phyloP scores from a whole-genome alignment of 305 asterid genomes.

The Plantago rigida region DNA sequence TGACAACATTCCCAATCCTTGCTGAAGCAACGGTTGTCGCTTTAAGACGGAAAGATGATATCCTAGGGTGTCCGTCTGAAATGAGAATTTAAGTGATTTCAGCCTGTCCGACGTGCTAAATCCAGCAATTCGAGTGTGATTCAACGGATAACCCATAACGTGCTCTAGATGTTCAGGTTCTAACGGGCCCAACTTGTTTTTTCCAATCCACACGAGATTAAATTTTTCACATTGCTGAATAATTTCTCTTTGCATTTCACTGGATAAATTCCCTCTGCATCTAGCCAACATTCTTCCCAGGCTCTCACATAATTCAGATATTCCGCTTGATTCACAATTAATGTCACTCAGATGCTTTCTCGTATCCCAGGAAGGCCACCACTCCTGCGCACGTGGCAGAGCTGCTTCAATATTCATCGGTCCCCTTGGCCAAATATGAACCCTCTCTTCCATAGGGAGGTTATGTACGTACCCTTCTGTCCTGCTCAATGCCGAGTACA shows the following conservation, averaged over 20 bases:
- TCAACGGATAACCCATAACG: conserved; percentile 62
- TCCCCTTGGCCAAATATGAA: conserved; percentile 52
- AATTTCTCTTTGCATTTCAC: conserved; percentile 46
- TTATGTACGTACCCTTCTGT: conserved; percentile 85
- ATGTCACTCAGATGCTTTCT: conserved; percentile 55
- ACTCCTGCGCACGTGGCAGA: conserved; percentile 46
- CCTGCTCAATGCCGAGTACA: conserved; percentile 60
- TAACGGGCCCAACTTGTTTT: conserved; percentile 40
- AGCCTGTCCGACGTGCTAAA: conserved; percentile 48
- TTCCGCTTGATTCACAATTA: conserved; percentile 36
- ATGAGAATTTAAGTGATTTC: conserved; percentile 40
- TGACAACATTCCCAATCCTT: conserved; percentile 56
- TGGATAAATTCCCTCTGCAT: conserved; percentile 39
- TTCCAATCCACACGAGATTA: conserved; percentile 69
- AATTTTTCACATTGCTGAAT: conserved; percentile 45
- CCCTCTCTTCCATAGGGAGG: conserved; percentile 62
- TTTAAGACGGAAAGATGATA: conserved; percentile 60
- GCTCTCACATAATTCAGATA: conserved; percentile 45
- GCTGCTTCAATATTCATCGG: conserved; percentile 66
- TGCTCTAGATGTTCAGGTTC: conserved; percentile 60
- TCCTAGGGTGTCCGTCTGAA: conserved; percentile 72
- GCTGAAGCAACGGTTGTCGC: conserved; percentile 33
- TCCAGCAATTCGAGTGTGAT: conserved; percentile 52
- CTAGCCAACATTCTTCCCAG: conserved; percentile 41
- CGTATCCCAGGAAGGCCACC: conserved; percentile 92